These are phyloP conservation scores for Comarum palustre DNA, from an alignment of 306 rosid genomes.

Conservation along the genomic window DNA sequence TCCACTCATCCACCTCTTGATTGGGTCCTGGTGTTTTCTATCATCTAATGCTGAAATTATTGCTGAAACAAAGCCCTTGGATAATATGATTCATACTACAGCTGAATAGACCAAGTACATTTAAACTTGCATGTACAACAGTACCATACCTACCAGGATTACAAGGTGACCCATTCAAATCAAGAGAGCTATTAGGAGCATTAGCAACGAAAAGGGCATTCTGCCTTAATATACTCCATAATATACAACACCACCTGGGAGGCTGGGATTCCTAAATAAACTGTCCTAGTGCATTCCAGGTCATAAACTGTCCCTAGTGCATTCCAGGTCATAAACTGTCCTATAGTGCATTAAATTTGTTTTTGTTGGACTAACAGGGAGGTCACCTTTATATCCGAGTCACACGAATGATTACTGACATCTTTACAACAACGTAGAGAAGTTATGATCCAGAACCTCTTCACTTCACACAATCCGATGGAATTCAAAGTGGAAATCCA, in stretches of 20 bases:
- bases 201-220: not conserved
- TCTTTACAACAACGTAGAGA: conserved; percentile 1
- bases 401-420: not conserved
- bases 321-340: not conserved
- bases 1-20: not conserved
- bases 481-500: not conserved
- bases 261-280: too few relatives aligned
- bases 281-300: too few relatives aligned
- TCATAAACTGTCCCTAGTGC: too few relatives aligned
- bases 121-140: not conserved
- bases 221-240: not conserved
- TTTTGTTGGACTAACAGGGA: not conserved
- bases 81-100: not conserved
- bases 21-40: not conserved
- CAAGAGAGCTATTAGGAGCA: not conserved
- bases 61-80: not conserved
- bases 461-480: conserved; percentile 8
- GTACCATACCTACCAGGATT: not conserved
- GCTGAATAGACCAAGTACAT: not conserved
- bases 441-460: conserved; percentile 7
- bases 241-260: not conserved
- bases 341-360: not conserved
- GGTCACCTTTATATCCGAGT: not conserved
- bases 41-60: not conserved
- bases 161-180: not conserved